These are phyloP conservation scores for Phaeosphaeriaceae sp. DNA, from an alignment of 2,329 filamentous ascomycete genomes.

Conservation along the genomic window DNA sequence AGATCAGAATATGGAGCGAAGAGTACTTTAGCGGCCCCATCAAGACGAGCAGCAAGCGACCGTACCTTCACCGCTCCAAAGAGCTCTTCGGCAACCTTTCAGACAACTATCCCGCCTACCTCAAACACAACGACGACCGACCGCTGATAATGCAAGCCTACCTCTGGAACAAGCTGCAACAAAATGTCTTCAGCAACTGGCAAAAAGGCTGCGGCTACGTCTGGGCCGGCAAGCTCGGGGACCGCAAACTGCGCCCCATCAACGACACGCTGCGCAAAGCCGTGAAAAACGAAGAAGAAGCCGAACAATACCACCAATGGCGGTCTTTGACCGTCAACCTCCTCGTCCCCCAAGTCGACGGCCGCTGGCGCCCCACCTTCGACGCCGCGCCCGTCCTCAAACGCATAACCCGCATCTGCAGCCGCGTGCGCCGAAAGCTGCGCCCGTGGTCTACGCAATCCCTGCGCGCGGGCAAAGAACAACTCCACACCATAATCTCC, in stretches of 20 bases:
- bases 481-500: slow-evolving; percentile 43
- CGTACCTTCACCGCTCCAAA: slow-evolving; percentile 39
- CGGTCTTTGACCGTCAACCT: slow-evolving; percentile 46
- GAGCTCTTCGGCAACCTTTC: slow-evolving; percentile 44
- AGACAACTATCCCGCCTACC: slow-evolving; percentile 44
- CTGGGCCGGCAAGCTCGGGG: slow-evolving; percentile 48
- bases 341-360: slow-evolving; percentile 47
- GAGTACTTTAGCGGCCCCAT: slow-evolving; percentile 44
- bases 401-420: slow-evolving; percentile 41
- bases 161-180: slow-evolving; percentile 45
- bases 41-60: slow-evolving; percentile 36
- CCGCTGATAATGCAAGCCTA: slow-evolving; percentile 48
- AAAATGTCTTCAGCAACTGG: slow-evolving; percentile 47
- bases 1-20: slow-evolving; percentile 46
- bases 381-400: slow-evolving; percentile 45
- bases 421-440: slow-evolving; percentile 37
- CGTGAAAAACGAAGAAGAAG: slow-evolving; percentile 47
- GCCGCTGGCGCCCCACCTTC: slow-evolving; percentile 46
- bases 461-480: slow-evolving; percentile 40
- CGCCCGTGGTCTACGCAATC: slow-evolving; percentile 42
- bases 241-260: slow-evolving; percentile 44
- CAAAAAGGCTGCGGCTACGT: slow-evolving; percentile 46
- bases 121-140: slow-evolving; percentile 40
- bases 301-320: slow-evolving; percentile 48
- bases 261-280: slow-evolving; percentile 49